Conservation (phyloP, 2,329 filamentous ascomycete genomes). For the Cordyceps cicadae region DNA sequence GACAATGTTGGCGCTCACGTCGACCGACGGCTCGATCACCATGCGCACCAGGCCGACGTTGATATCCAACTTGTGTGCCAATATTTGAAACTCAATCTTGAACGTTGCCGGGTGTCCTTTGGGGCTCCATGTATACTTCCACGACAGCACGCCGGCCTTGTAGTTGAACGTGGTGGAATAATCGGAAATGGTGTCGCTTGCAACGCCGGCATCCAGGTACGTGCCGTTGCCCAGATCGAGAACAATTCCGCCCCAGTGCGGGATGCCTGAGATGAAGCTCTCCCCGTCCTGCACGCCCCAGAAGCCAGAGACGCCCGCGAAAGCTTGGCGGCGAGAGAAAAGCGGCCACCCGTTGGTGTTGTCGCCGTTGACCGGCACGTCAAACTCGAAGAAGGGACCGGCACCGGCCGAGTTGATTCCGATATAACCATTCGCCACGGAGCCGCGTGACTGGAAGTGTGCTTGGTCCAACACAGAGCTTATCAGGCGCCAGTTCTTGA, state of each 20-base stretch:
- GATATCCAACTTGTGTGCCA: conserved; percentile 54
- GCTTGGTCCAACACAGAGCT: conserved; percentile 20
- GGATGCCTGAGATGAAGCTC: conserved; percentile 62
- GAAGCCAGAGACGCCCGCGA: conserved; percentile 61
- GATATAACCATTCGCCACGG: conserved; percentile 23
- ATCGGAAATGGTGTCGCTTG: conserved; percentile 47
- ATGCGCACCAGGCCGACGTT: conserved; percentile 47
- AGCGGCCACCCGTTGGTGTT: conserved; percentile 60
- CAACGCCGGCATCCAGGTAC: conserved; percentile 53
- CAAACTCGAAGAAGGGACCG: conserved; percentile 22
- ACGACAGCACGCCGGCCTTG: conserved; percentile 52
- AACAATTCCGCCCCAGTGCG: conserved; percentile 43
- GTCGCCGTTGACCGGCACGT: conserved; percentile 16
- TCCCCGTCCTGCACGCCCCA: conserved; percentile 56
- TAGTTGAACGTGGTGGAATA: conserved; percentile 56
- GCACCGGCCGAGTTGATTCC: conserved; percentile 21
- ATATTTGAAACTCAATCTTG: conserved; percentile 55
- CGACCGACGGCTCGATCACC: conserved; percentile 45
- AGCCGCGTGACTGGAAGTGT: conserved; percentile 21
- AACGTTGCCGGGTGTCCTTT: conserved; percentile 34
- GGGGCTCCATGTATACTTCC: conserved; percentile 61
- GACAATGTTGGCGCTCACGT: conserved; percentile 49
- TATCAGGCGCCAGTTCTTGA: conserved; percentile 19
- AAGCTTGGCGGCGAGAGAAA: conserved; percentile 53
- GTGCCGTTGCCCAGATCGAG: conserved; percentile 45